phyloP scores from a whole-genome alignment of 129 eudicot species.

The Heracleum sosnowskyi region DNA sequence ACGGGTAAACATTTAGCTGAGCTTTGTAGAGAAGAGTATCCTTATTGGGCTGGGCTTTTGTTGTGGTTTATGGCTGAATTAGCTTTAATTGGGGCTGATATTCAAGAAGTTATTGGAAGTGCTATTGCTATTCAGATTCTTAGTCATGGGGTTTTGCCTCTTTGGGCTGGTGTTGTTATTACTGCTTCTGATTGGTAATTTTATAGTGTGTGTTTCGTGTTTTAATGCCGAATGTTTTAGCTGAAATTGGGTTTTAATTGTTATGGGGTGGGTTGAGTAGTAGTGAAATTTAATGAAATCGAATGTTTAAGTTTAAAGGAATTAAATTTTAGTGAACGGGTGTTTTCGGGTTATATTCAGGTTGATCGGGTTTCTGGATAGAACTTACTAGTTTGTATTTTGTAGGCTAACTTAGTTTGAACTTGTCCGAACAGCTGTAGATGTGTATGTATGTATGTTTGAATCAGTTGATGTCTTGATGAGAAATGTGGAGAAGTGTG shows the following conservation, averaged over 20 bases:
- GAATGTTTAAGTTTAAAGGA: no score
- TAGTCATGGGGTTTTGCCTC: conserved; percentile 71
- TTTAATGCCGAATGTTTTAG: background rate
- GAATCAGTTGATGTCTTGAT: background rate
- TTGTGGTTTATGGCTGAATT: conserved; percentile 90
- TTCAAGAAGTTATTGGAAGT: conserved; percentile 93
- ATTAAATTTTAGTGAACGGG: no score
- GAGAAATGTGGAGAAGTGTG: background rate
- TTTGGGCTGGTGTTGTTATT: conserved; percentile 94
- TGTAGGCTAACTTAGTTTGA: background rate
- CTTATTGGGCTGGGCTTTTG: conserved; percentile 57
- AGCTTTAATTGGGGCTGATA: conserved; percentile 88
- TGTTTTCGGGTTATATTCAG: no score
- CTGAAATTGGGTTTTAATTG: background rate
- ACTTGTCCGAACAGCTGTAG: background rate
- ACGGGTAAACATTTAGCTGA: conserved; percentile 79
- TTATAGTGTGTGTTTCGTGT: background rate
- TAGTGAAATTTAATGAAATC: no score
- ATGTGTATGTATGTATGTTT: background rate
- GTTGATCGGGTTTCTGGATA: background rate
- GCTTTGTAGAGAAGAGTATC: conserved; percentile 79
- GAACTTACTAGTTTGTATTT: background rate
- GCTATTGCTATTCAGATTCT: conserved; percentile 89
- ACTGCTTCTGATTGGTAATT: conserved; percentile 90
- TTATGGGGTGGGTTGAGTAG: no score